Evolutionary conservation across 768 basidiomycete species (phyloP), one percentile per base, ranked within the genome.

Genomic region (Termitomyces sp.): DNA sequence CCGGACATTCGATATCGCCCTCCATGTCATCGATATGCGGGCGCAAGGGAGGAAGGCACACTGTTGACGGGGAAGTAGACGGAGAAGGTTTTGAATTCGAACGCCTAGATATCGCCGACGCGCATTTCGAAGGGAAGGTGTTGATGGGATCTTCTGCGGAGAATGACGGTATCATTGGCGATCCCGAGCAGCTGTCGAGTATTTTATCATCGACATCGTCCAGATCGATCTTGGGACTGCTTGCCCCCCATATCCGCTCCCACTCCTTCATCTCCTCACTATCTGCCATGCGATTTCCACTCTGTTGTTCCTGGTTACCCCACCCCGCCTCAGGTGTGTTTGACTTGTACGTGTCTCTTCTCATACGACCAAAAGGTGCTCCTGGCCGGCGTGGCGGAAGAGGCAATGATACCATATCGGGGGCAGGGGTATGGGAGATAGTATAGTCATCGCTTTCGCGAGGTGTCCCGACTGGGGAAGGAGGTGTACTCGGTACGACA

Each of bases 121-220:
- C 12, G 0, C 54, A 54, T 21, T 54, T 54, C 0, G 60, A 32
- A 10, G 65, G 55, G 55, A 82, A 81, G n/a, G 73, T 64, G 62
- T 81, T 82, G 58, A 81, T 76, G 25, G 72, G 67, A 9, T 71
- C 74, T 1, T 67, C 65, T 0, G 76, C 79, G 7, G 78, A 79
- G 57, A 84, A 84, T 17, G 74, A 67, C 5, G 83, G 82, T 9
- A 80, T 80, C 40, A 69, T 72, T 17, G 78, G 80, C 1, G 80
- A 78, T 5, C 41, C 57, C 1, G 59, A 39, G 1, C 54, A 44
- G n/a, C 51, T 45, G 5, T 49, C 37, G 0, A 23, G 23, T 10
- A 10, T 17, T 14, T 25, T 17, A 37, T 43, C 42, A 10, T 47
- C 43, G 5, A 21, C 30, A 67, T 63, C 32, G 59, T 25, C 32